Percentiles rank a stretch among this genome's conserved stretches.
These are phyloP conservation scores for Porphyridium purpureum DNA, from an alignment of 23 red algal genomes.

Conservation along the genomic window DNA sequence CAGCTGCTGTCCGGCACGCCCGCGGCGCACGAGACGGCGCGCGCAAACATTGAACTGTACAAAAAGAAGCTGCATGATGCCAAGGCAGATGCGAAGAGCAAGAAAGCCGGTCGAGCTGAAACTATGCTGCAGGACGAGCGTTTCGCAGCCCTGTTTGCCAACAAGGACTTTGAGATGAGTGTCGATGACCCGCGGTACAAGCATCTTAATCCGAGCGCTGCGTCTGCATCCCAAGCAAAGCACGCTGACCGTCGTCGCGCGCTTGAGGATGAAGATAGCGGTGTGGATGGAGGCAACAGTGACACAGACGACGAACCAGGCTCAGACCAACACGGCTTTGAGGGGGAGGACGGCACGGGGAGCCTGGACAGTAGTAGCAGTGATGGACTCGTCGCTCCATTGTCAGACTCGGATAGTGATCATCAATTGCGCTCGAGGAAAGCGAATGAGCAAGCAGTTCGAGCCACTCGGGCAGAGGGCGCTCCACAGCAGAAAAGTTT, in stretches of 20 bases:
- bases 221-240: not conserved
- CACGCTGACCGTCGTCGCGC: not conserved
- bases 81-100: slow-evolving; percentile 11
- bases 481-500: no score
- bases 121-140: slow-evolving; percentile 42
- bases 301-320: no score
- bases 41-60: slow-evolving; percentile 25
- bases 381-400: no score
- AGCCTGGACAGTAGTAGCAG: no score
- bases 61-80: slow-evolving; percentile 10
- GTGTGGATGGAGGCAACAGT: no score
- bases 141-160: slow-evolving; percentile 59
- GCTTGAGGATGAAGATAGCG: slow-evolving; percentile 1
- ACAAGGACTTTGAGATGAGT: slow-evolving; percentile 55
- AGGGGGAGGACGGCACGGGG: no score
- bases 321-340: no score
- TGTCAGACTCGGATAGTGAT: no score
- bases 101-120: slow-evolving; percentile 2
- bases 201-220: slow-evolving; percentile 27
- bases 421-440: no score
- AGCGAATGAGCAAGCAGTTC: no score
- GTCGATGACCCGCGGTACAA: slow-evolving; percentile 63
- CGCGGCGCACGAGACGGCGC: slow-evolving; percentile 10
- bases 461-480: no score
- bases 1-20: slow-evolving; percentile 1